Conservation (phyloP, 768 basidiomycete genomes). For the Leccinum boreale region DNA sequence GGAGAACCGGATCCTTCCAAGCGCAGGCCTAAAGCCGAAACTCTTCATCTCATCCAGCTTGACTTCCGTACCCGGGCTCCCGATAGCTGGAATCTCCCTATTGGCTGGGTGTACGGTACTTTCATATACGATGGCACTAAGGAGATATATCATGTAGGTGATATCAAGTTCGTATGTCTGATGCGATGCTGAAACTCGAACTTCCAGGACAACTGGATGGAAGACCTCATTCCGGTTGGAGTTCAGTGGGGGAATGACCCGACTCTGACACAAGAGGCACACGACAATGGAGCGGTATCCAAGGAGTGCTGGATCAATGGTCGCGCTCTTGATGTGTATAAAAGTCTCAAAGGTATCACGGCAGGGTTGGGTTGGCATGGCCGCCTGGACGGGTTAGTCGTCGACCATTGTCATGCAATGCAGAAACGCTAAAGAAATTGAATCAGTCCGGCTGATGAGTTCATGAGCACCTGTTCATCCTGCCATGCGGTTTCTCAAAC, state of each 20-base stretch:
- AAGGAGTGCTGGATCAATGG: not conserved
- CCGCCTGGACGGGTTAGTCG: not conserved
- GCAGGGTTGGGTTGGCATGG: not conserved
- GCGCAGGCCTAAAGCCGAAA: not conserved
- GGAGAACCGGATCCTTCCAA: not conserved
- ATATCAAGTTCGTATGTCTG: not conserved
- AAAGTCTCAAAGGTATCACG: not conserved
- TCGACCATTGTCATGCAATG: not conserved
- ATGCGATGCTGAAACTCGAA: not conserved
- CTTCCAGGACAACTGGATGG: not conserved
- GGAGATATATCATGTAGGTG: not conserved
- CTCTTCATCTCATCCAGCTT: not conserved
- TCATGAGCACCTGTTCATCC: not conserved
- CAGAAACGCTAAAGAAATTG: not conserved
- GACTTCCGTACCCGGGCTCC: not conserved
- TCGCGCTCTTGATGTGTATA: not conserved
- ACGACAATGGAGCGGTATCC: not conserved
- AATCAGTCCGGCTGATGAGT: not conserved
- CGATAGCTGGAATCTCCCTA: not conserved
- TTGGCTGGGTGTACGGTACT: conserved; percentile 1
- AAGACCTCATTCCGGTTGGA: not conserved
- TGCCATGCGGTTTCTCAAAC: not conserved
- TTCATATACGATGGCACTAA: not conserved
- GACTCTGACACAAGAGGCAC: not conserved
- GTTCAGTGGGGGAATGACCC: conserved; percentile 4